phyloP scores from a whole-genome alignment of 352 stramenopile species.

The Pythium brassicae region DNA sequence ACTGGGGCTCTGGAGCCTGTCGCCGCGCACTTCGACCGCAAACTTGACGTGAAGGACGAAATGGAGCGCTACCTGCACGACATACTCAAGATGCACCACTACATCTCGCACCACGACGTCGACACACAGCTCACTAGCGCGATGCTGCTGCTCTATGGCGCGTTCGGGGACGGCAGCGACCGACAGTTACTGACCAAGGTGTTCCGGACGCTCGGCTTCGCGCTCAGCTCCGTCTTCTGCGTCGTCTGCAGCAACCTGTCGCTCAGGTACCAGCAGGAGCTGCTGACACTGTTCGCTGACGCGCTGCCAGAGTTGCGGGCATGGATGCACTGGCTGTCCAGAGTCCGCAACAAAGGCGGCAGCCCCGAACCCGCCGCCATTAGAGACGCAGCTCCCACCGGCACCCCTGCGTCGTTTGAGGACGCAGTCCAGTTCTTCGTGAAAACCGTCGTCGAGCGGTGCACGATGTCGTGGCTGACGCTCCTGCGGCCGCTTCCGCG shows the following conservation, averaged over 20 bases:
- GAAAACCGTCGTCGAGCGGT: slow-evolving; percentile 37
- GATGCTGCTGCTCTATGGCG: slow-evolving; percentile 40
- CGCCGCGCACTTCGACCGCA: slow-evolving; percentile 43
- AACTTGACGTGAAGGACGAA: slow-evolving; percentile 54
- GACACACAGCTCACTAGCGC: slow-evolving; percentile 15
- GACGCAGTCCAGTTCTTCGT: slow-evolving; percentile 31
- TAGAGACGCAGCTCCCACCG: not conserved
- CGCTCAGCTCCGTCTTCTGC: slow-evolving; percentile 32
- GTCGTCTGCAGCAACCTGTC: slow-evolving; percentile 29
- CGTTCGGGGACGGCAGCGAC: slow-evolving; percentile 36
- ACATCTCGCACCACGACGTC: slow-evolving; percentile 34
- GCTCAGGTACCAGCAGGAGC: slow-evolving; percentile 46
- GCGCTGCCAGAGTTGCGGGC: slow-evolving; percentile 32
- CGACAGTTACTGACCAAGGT: slow-evolving; percentile 45
- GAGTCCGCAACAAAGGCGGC: slow-evolving; percentile 5
- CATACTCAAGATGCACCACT: slow-evolving; percentile 51
- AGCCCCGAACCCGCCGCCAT: not conserved
- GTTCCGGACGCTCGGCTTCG: slow-evolving; percentile 42
- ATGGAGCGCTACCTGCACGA: slow-evolving; percentile 56
- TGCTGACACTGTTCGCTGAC: slow-evolving; percentile 47
- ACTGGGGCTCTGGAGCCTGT: slow-evolving; percentile 5
- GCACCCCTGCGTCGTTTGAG: slow-evolving; percentile 12
- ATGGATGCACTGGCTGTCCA: slow-evolving; percentile 51
- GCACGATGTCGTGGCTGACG: slow-evolving; percentile 38
- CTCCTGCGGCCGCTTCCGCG: slow-evolving; percentile 32